Evolutionary conservation across 116 monocot species (phyloP).

Genomic region (Dioscorea cayenensis): DNA sequence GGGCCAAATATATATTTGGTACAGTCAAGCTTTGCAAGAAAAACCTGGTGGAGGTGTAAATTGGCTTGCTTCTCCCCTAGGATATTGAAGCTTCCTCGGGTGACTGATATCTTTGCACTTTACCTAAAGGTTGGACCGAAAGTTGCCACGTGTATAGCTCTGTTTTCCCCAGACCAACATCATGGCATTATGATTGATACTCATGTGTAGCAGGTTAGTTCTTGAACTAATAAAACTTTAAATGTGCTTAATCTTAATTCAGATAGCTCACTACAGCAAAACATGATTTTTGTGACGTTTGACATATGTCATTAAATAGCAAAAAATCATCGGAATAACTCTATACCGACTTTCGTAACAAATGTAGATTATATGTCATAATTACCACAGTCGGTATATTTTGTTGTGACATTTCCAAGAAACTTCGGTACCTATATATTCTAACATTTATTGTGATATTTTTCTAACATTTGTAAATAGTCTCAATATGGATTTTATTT

Average conservation of each 20-base stretch:
- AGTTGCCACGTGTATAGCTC: conserved; percentile 92
- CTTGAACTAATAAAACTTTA: background rate
- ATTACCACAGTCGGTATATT: no score
- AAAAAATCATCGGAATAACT: no score
- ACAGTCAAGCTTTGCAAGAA: conserved; percentile 52
- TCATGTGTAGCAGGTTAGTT: conserved; percentile 84
- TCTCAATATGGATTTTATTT: no score
- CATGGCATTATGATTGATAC: conserved; percentile 97
- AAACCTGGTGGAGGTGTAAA: conserved; percentile 79
- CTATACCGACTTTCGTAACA: no score
- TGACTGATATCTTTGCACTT: conserved; percentile 66
- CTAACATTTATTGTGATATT: no score
- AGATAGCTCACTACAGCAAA: no score
- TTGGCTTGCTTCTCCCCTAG: conserved; percentile 82
- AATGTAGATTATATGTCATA: no score
- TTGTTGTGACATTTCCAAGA: no score
- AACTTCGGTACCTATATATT: no score
- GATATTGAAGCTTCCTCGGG: conserved; percentile 50
- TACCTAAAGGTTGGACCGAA: conserved; percentile 96
- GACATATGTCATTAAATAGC: no score
- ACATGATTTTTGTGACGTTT: no score
- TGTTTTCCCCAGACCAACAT: conserved; percentile 94
- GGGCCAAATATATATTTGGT: conserved; percentile 84
- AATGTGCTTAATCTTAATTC: background rate
- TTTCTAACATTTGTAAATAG: no score